phyloP scores from a whole-genome alignment of 108 stramenopile genomes.

The Skeletonema grethae region DNA sequence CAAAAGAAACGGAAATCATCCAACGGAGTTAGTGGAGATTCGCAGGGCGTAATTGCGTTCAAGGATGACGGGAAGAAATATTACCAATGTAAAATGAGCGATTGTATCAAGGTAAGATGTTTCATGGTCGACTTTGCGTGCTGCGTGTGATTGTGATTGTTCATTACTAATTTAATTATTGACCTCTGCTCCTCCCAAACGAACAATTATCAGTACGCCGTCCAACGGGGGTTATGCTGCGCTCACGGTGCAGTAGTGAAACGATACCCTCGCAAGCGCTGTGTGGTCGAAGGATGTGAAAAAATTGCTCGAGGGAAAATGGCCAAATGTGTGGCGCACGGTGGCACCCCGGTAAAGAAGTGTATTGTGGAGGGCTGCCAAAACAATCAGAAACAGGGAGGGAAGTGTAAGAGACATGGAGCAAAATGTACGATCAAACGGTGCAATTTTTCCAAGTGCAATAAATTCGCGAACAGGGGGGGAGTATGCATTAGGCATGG shows the following conservation, averaged over 20 bases:
- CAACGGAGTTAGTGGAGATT: neutral
- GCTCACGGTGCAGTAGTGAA: neutral
- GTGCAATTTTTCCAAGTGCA: slow-evolving; percentile 14
- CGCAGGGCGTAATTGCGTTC: neutral
- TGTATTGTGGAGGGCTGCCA: slow-evolving; percentile 10
- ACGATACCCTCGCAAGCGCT: neutral
- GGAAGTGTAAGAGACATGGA: slow-evolving; percentile 13
- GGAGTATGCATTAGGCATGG: slow-evolving; percentile 6
- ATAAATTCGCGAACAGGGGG: neutral
- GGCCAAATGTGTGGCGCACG: neutral
- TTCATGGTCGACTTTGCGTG: neutral
- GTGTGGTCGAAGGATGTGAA: slow-evolving; percentile 9
- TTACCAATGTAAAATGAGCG: slow-evolving; percentile 1
- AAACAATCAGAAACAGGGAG: slow-evolving; percentile 6
- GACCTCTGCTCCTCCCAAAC: neutral
- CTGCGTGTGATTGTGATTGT: neutral
- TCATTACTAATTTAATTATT: neutral
- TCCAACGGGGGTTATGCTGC: neutral
- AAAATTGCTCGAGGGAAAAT: neutral
- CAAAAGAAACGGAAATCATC: neutral
- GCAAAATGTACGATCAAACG: slow-evolving; percentile 4
- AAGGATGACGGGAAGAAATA: slow-evolving; percentile 1
- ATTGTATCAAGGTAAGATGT: neutral
- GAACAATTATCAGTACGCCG: neutral
- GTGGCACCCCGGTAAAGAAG: slow-evolving; percentile 4